Base-by-base conservation (phyloP, 352 stramenopile species). In the Halophytophthora polymorphica region DNA sequence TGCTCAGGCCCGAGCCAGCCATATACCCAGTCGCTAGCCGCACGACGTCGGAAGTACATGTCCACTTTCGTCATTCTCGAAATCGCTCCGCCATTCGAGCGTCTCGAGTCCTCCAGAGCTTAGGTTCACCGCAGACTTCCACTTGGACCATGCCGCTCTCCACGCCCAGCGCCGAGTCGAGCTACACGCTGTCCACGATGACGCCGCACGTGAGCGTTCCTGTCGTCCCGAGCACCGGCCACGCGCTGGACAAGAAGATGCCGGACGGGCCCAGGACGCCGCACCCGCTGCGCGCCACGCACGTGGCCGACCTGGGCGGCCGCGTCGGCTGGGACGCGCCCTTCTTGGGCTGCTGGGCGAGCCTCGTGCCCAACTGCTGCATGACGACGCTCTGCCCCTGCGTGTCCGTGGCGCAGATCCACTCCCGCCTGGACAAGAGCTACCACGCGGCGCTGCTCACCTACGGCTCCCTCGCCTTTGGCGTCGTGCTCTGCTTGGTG, bases 301-400 rank as follows among this genome's bases (percentile, higher is more conserved):
- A 66, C 46, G 58, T 67, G 12, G 25, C 44, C 4, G 59, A 64
- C 39, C 56, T 60, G 10, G n/a, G 23, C 14, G 45, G 36, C 6
- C 31, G 37, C 39, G 54, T 49, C 13, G 48, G 21, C 41, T 80
- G 70, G 70, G 58, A 63, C 22, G 46, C 54, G 6, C 50, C 60
- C 28, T 63, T 80, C 36, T 72, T 71, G 50, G 66, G 48, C 33
- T 80, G 66, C 57, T 75, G 70, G 42, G 28, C 51, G 3, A 61
- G 40, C 40, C 64, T 61, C 11, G 36, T 76, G 45, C 70, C 70
- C 38, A 80, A 77, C 45, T 77, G 64, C 56, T 69, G 47, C 42
- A 72, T 77, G 60, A 56, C 62, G 19, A 61, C 52, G 17, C 29
- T 67, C 43, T 80, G 70, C 23, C 70, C 70, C 1, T 80, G 70